Conservation (phyloP, 2,329 filamentous ascomycete species). For the Aspergillus thermomutatus region DNA sequence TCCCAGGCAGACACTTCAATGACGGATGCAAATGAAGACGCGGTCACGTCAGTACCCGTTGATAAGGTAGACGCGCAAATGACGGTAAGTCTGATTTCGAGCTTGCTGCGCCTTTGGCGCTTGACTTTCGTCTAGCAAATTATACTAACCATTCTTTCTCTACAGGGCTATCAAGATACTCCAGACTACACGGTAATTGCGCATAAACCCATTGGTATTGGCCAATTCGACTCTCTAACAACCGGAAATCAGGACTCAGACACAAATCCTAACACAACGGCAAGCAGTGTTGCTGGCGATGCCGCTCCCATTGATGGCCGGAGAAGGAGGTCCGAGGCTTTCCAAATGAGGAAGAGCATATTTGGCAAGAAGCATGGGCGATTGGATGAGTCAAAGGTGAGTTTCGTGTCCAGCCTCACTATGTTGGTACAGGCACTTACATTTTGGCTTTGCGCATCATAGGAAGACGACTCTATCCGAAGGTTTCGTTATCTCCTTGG, state of each 20-base stretch:
- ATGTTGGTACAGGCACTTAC: conserved; percentile 10
- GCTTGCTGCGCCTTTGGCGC: not conserved
- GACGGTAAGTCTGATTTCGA: conserved; percentile 31
- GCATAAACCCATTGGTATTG: not conserved
- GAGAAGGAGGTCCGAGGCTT: conserved; percentile 80
- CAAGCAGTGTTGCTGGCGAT: conserved; percentile 84
- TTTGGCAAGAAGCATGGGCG: conserved; percentile 93
- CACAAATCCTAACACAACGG: conserved; percentile 64
- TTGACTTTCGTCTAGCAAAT: not conserved
- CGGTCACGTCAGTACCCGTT: conserved; percentile 34
- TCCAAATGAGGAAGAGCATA: conserved; percentile 85
- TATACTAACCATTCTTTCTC: conserved; percentile 10
- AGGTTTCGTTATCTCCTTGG: conserved; percentile 93
- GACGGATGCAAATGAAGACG: conserved; percentile 40
- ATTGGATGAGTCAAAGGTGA: conserved; percentile 86
- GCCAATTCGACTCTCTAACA: not conserved
- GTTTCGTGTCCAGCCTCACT: conserved; percentile 10
- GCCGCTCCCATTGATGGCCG: conserved; percentile 66
- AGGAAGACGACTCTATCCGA: conserved; percentile 94
- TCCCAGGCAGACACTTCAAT: conserved; percentile 47
- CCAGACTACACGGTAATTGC: conserved; percentile 58
- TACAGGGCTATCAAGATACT: conserved; percentile 54
- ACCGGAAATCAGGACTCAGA: conserved; percentile 55
- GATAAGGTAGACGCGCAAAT: conserved; percentile 37
- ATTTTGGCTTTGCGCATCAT: not conserved